Conservation (phyloP, 345 rosid species). For the Passiflora organensis region DNA sequence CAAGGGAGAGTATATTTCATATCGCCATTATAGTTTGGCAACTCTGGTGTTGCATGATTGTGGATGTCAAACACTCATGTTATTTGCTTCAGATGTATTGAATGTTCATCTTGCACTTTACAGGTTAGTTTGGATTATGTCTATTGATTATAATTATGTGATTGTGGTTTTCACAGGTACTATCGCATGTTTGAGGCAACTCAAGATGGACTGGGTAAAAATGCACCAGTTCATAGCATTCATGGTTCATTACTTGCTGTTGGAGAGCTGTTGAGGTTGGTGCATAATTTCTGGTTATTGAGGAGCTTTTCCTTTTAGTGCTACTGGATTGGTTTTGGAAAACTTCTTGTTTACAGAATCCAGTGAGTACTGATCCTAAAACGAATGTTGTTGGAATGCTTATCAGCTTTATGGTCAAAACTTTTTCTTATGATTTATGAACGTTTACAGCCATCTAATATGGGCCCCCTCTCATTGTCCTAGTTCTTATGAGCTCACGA, state of each 20-base stretch:
- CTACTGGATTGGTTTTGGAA: too few relatives aligned
- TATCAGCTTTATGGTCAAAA: too few relatives aligned
- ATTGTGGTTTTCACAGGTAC: slow-evolving; percentile 53
- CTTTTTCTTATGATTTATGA: too few relatives aligned
- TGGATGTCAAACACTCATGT: neutral
- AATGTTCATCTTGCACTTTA: neutral
- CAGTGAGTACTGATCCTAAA: too few relatives aligned
- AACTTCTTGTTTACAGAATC: too few relatives aligned
- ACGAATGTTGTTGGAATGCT: too few relatives aligned
- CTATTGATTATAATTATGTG: neutral
- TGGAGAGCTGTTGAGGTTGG: slow-evolving; percentile 92
- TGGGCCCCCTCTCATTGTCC: too few relatives aligned
- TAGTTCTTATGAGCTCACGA: too few relatives aligned
- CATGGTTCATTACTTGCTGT: slow-evolving; percentile 99
- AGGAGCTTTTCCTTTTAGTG: too few relatives aligned
- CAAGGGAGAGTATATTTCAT: neutral
- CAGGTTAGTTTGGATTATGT: too few relatives aligned
- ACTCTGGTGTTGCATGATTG: neutral
- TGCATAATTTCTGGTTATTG: neutral
- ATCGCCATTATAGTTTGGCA: too few relatives aligned
- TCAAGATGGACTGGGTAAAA: slow-evolving; percentile 89
- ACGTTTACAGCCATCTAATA: too few relatives aligned
- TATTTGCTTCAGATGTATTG: neutral
- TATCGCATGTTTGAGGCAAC: slow-evolving; percentile 99
- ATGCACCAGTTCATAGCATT: slow-evolving; percentile 94